A percentile compares a stretch with the other conserved stretches of the same genome.
Conservation (phyloP, 331 rosid species). For the Ulmus americana region DNA sequence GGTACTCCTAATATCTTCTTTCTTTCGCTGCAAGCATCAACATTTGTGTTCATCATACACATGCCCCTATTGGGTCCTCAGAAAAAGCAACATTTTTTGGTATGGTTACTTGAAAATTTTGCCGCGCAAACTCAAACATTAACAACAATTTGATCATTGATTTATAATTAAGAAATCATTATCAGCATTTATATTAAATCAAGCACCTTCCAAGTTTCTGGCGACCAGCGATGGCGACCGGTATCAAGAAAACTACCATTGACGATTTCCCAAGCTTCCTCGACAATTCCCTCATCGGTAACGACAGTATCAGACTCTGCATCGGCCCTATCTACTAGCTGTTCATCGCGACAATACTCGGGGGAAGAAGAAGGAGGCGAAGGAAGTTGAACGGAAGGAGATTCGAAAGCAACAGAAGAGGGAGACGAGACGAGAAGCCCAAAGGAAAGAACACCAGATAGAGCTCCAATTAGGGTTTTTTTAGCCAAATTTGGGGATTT, state of each 20-base stretch:
- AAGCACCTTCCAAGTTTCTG: conserved; percentile 66
- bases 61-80: not conserved
- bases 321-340: conserved; percentile 20
- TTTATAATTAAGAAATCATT: no score
- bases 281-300: conserved; percentile 64
- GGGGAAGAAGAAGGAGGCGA: conserved; percentile 20
- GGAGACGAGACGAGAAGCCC: conserved; percentile 44
- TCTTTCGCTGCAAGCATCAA: conserved; percentile 49
- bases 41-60: not conserved
- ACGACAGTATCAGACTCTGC: conserved; percentile 30
- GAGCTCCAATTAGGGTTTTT: conserved; percentile 39
- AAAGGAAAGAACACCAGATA: conserved; percentile 59
- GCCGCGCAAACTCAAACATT: no score
- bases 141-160: no score
- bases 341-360: conserved; percentile 42
- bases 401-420: conserved; percentile 37
- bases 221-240: conserved; percentile 58
- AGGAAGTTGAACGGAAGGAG: conserved; percentile 22
- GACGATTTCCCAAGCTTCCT: conserved; percentile 92
- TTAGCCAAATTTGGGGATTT: conserved; percentile 20
- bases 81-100: not conserved
- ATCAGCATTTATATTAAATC: not conserved
- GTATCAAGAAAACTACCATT: conserved; percentile 65
- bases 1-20: conserved; percentile 52
- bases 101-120: no score